These are phyloP conservation scores for Nigrospora oryzae DNA, from an alignment of 2,329 filamentous ascomycete genomes.

Conservation along the genomic window DNA sequence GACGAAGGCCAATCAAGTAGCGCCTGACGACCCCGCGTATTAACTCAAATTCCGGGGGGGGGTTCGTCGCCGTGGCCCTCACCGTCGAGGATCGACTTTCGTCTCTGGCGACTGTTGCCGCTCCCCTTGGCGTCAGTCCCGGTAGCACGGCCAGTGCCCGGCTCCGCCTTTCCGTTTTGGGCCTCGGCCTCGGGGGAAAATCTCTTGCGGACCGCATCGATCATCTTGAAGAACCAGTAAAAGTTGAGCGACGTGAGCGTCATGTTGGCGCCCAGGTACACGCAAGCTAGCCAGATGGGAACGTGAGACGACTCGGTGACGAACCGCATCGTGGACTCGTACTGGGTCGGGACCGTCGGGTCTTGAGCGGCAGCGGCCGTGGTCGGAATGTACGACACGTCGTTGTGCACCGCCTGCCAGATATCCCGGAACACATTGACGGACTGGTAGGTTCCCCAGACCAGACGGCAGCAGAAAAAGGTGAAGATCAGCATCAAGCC, in stretches of 20 bases:
- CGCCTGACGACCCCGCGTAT: too few species aligned
- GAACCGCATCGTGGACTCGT: slow-evolving; percentile 40
- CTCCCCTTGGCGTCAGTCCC: slow-evolving; percentile 12
- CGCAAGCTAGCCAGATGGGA: slow-evolving; percentile 59
- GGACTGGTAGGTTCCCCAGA: slow-evolving; percentile 71
- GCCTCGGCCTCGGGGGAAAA: slow-evolving; percentile 44
- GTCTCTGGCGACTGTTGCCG: slow-evolving; percentile 13
- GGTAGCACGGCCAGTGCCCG: slow-evolving; percentile 19
- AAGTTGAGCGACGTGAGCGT: slow-evolving; percentile 70
- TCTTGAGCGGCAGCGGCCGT: slow-evolving; percentile 21
- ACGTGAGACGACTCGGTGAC: slow-evolving; percentile 40
- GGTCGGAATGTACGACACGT: slow-evolving; percentile 21
- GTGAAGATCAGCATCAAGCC: slow-evolving; percentile 62
- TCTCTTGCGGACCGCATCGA: slow-evolving; percentile 67
- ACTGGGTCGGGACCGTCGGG: slow-evolving; percentile 22
- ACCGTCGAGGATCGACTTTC: slow-evolving; percentile 20
- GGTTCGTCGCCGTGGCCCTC: slow-evolving; percentile 20
- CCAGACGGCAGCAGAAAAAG: slow-evolving; percentile 69
- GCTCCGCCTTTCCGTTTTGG: slow-evolving; percentile 16
- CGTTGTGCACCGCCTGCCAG: slow-evolving; percentile 45
- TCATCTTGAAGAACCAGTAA: slow-evolving; percentile 85
- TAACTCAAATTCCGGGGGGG: slow-evolving; percentile 15
- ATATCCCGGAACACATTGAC: slow-evolving; percentile 63
- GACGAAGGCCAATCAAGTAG: too few species aligned
- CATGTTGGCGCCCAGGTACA: slow-evolving; percentile 64